Base-by-base conservation (phyloP, 129 eudicot genomes). In the Chrysanthemum seticuspe region DNA sequence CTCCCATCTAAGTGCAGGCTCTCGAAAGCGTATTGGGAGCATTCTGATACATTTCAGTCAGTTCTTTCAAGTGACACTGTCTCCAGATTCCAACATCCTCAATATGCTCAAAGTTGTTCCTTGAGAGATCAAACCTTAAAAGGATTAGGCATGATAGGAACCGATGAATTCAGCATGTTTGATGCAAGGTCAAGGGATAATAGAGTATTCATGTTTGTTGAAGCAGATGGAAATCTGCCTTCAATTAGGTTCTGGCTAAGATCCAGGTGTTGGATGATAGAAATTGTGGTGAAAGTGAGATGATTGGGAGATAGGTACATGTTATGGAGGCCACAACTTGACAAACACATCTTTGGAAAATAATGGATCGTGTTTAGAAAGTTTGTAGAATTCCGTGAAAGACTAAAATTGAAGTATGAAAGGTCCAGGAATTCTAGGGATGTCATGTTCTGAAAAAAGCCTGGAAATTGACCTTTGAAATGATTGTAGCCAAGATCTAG, bases 371-470 rank as follows among this genome's bases (percentile, higher is more conserved):
- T 60, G 14, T 5, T 2, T 36, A 36, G 44, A 36, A 36, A 36
- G 44, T 36, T 36, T 36, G 44, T 5, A 36, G 29, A 27, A 27
- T 27, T 27, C 29, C 3, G 29, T 27, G 44, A 36, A 36, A 60
- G 14, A 60, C 65, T 60, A 10, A 60, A 14, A 25, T 60, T 10
- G 13, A 60, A 60, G 36, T 5, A 2, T 25, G 65, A 60, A 60
- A 60, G 65, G n/a, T 60, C 40, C 34, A 60, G 65, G 13, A 23
- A 60, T 36, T 36, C 8, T 6, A 36, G 8, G 65, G 65, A 60
- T 19, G 65, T 60, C 65, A 60, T 60, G 36, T 60, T 60, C 21
- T 60, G 65, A 10, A 60, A 25, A 60, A 60, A 23, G 13, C 36
- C 1, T 10, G 44, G 40, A 36, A 60, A 6, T 19, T 23, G 65